These are phyloP conservation scores for Castanea sativa DNA, from an alignment of 306 rosid genomes.

Conservation along the genomic window DNA sequence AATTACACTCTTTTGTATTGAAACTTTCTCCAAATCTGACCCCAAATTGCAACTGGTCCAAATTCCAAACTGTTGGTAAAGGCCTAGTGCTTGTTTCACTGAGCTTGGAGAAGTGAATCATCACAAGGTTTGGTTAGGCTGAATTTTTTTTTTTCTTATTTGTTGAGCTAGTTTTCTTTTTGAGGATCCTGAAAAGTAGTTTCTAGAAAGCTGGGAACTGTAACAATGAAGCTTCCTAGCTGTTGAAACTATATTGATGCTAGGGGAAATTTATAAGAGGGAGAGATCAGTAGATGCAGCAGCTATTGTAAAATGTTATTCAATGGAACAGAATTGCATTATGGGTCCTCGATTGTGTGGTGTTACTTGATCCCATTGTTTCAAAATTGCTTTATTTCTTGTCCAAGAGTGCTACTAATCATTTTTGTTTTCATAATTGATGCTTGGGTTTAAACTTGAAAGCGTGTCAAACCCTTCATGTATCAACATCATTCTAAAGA, in stretches of 20 bases:
- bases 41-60: no score
- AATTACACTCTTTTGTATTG: not conserved
- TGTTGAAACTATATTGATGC: not conserved
- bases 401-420: not conserved
- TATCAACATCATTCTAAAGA: no score
- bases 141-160: not conserved
- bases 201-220: not conserved
- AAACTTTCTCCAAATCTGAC: not conserved
- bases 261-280: not conserved
- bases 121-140: constrained; percentile 27
- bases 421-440: no score
- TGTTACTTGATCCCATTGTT: not conserved
- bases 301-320: not conserved
- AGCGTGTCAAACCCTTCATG: no score
- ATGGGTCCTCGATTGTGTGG: not conserved
- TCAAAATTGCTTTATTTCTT: not conserved
- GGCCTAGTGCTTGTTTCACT: not conserved
- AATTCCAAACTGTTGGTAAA: not conserved
- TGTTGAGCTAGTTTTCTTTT: not conserved
- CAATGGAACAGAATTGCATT: no score
- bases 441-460: no score
- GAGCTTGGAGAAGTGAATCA: constrained; percentile 38
- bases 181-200: not conserved
- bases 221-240: not conserved
- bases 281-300: not conserved